Evolutionary conservation across 1,139 yeast genomes (phyloP).

Genomic region (Kodamaea derodonti): DNA sequence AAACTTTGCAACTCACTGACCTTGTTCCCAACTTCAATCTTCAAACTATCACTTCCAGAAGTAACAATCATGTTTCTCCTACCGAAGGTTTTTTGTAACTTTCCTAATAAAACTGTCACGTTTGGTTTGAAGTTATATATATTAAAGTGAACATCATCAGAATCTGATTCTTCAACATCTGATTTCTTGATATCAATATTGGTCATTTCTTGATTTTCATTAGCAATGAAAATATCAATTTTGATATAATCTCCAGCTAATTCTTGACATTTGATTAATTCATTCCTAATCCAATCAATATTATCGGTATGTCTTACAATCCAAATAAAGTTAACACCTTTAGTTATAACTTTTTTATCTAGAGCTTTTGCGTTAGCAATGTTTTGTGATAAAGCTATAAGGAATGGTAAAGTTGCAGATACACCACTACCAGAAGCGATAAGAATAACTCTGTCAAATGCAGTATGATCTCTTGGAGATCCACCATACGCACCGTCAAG

Average conservation of each 20-base stretch:
- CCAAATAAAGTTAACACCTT: slow-evolving; percentile 48
- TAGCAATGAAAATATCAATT: slow-evolving; percentile 25
- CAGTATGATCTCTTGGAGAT: slow-evolving; percentile 40
- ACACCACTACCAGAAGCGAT: slow-evolving; percentile 54
- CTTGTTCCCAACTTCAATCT: slow-evolving; percentile 38
- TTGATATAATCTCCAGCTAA: slow-evolving; percentile 22
- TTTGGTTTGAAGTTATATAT: slow-evolving; percentile 34
- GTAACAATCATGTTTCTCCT: slow-evolving; percentile 44
- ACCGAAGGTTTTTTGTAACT: slow-evolving; percentile 21
- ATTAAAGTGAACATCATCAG: slow-evolving; percentile 8
- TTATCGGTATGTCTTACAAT: slow-evolving; percentile 33
- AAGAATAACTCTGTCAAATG: slow-evolving; percentile 47
- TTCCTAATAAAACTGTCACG: slow-evolving; percentile 16
- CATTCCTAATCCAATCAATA: slow-evolving; percentile 44
- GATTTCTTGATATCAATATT: neutral
- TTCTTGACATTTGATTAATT: slow-evolving; percentile 28
- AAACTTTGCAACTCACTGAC: slow-evolving; percentile 37
- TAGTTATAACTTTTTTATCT: slow-evolving; percentile 15
- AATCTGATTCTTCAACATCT: neutral
- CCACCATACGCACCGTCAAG: slow-evolving; percentile 71
- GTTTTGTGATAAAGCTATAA: slow-evolving; percentile 22
- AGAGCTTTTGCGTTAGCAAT: slow-evolving; percentile 12
- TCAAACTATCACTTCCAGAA: slow-evolving; percentile 50
- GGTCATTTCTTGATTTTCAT: neutral
- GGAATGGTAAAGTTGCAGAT: slow-evolving; percentile 50